phyloP scores from a whole-genome alignment of 2,329 filamentous ascomycete species.

The Diaporthe sp. region DNA sequence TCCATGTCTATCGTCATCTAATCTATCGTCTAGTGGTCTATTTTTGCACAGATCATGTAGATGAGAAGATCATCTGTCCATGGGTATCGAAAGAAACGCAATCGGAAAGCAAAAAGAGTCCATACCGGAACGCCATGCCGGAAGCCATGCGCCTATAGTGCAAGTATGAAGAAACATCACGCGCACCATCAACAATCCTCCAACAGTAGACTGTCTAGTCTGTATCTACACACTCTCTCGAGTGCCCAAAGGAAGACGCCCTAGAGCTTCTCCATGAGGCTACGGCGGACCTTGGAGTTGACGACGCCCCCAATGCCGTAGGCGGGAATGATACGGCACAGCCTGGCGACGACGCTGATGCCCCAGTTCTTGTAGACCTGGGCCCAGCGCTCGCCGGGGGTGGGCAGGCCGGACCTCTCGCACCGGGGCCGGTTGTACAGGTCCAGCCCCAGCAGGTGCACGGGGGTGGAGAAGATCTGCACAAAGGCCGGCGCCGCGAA shows the following conservation, averaged over 20 bases:
- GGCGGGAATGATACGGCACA: conserved; percentile 87
- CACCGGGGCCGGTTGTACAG: conserved; percentile 78
- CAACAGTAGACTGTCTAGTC: neutral
- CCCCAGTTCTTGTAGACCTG: conserved; percentile 81
- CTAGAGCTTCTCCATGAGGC: conserved; percentile 71
- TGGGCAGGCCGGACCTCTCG: conserved; percentile 45
- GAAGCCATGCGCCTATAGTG: conserved; percentile 27
- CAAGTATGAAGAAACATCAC: neutral
- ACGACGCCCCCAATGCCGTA: conserved; percentile 91
- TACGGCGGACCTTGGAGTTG: conserved; percentile 76
- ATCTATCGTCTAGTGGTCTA: conserved; percentile 32
- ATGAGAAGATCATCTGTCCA: conserved; percentile 29
- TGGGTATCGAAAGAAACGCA: conserved; percentile 32
- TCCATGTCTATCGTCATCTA: conserved; percentile 29
- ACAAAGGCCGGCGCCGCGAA: conserved; percentile 83
- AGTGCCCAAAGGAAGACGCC: conserved; percentile 33
- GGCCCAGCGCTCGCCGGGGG: conserved; percentile 69
- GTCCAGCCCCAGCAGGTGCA: conserved; percentile 88
- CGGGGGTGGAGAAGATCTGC: conserved; percentile 82
- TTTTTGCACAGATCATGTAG: conserved; percentile 35
- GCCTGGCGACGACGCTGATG: conserved; percentile 77
- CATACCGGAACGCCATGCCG: conserved; percentile 33
- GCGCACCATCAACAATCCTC: neutral
- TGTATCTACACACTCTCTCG: neutral
- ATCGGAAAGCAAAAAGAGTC: neutral